Percentiles rank a stretch among this genome's conserved stretches.
Conservation (phyloP, 305 asterid species). For the Solanum hybrid region DNA sequence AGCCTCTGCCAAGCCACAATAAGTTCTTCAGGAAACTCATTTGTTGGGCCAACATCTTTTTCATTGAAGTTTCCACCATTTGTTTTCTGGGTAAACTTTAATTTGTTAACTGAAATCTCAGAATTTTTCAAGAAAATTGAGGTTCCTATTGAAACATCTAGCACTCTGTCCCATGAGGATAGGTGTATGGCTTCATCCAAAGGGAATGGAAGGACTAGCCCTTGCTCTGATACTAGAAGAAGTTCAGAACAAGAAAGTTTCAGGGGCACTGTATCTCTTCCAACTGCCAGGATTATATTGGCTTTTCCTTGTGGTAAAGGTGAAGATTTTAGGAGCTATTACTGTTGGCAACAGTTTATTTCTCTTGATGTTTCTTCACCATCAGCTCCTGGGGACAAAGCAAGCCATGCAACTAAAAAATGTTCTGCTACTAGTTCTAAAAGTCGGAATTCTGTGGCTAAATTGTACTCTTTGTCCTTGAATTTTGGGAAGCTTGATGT, state of each 20-base stretch:
- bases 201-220: slow-evolving; percentile 27
- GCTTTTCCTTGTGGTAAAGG: slow-evolving; percentile 50
- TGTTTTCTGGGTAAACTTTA: slow-evolving; percentile 70
- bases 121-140: slow-evolving; percentile 47
- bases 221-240: slow-evolving; percentile 20
- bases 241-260: slow-evolving; percentile 28
- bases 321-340: slow-evolving; percentile 37
- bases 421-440: slow-evolving; percentile 31
- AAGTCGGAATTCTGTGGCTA: slow-evolving; percentile 26
- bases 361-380: slow-evolving; percentile 58
- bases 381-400: slow-evolving; percentile 22
- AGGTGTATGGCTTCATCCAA: slow-evolving; percentile 13
- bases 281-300: slow-evolving; percentile 69
- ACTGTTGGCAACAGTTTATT: slow-evolving; percentile 60
- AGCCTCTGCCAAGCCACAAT: slow-evolving; percentile 47
- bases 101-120: slow-evolving; percentile 28
- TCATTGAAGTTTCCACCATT: slow-evolving; percentile 65
- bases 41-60: slow-evolving; percentile 51
- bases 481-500: slow-evolving; percentile 46
- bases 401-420: slow-evolving; percentile 28
- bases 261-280: slow-evolving; percentile 51
- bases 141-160: slow-evolving; percentile 26
- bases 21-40: slow-evolving; percentile 41
- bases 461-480: slow-evolving; percentile 54
- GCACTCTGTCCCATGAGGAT: slow-evolving; percentile 16